Conservation (phyloP, 2,329 filamentous ascomycete species). For the Fusarium pseudonygamai region DNA sequence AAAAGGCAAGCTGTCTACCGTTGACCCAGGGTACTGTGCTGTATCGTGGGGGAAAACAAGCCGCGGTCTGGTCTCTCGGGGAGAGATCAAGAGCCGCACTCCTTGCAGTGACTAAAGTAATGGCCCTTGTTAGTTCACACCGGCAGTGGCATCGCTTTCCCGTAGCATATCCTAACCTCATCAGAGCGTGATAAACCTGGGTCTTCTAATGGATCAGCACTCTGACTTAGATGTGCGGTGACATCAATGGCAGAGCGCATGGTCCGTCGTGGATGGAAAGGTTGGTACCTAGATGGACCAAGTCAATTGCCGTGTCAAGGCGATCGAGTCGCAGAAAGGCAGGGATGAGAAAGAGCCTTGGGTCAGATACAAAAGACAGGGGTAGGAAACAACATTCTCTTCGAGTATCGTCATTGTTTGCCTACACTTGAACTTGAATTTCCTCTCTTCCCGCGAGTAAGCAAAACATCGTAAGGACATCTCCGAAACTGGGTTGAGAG, state of each 20-base stretch:
- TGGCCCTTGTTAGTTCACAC: neutral
- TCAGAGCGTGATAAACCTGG: neutral
- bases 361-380: neutral
- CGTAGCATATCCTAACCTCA: slow-evolving; percentile 1
- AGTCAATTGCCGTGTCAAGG: neutral
- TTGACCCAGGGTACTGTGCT: slow-evolving; percentile 4
- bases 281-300: neutral
- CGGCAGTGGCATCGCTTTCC: neutral
- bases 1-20: slow-evolving; percentile 31
- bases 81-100: slow-evolving; percentile 15
- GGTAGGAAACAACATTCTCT: neutral
- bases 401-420: neutral
- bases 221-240: neutral
- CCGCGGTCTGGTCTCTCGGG: slow-evolving; percentile 11
- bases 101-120: slow-evolving; percentile 30
- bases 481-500: neutral
- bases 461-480: neutral
- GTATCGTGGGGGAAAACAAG: slow-evolving; percentile 41
- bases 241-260: neutral
- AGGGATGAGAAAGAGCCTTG: neutral
- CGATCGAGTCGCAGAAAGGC: slow-evolving; percentile 5
- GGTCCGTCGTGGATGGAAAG: neutral
- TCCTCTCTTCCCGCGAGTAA: neutral
- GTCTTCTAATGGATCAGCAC: neutral
- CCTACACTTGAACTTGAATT: neutral